Percentiles rank a stretch among this genome's conserved stretches.
Conservation (phyloP, 345 rosid species). For the rapeseed (Brassica napus) region Da-Ae NC_063451.1:21231001-21231500, state of each 20-base stretch:
- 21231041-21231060: not conserved
- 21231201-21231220: conserved; percentile 77
- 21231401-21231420: conserved; percentile 79
- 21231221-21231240: conserved; percentile 27
- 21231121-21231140: conserved; percentile 77
- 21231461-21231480: not conserved
- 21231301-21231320: conserved; percentile 66
- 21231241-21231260: not conserved
- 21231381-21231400: conserved; percentile 77
- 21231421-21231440: conserved; percentile 83
- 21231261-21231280: not conserved
- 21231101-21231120: conserved; percentile 42
- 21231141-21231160: conserved; percentile 80
- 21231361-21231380: conserved; percentile 76
- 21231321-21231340: conserved; percentile 69
- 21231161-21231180: conserved; percentile 76
- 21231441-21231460: conserved; percentile 44
- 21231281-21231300: conserved; percentile 72
- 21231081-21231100: conserved; percentile 4
- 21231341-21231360: conserved; percentile 77
- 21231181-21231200: conserved; percentile 82
- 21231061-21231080: not conserved
- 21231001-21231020: conserved; percentile 94
- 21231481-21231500: not conserved
- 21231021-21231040: conserved; percentile 52